Conservation (phyloP, 176 grass and related monocot genomes). For the Guadua angustifolia region DNA sequence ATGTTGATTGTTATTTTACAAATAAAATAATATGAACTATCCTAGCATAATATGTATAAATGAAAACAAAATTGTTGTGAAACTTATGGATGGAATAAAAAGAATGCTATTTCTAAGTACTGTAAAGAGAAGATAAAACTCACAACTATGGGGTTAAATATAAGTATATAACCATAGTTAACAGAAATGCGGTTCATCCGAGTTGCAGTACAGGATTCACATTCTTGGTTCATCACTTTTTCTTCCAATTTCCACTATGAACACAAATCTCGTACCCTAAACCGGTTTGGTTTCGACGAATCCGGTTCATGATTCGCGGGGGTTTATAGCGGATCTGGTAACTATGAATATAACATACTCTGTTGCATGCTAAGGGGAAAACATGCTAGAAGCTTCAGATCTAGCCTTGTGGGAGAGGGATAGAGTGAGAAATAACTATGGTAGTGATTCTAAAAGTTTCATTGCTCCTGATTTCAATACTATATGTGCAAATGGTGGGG, state of each 20-base stretch:
- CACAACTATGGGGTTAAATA: neutral
- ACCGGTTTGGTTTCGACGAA: too few relatives aligned
- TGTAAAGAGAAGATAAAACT: neutral
- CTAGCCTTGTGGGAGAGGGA: constrained; percentile 29
- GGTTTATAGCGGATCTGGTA: too few relatives aligned
- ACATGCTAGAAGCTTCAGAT: constrained; percentile 11
- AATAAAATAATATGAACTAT: constrained; percentile 1
- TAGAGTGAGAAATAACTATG: neutral
- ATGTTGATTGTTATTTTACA: constrained; percentile 27
- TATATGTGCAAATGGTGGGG: neutral
- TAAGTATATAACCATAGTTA: too few relatives aligned
- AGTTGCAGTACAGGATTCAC: too few relatives aligned
- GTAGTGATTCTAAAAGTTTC: neutral
- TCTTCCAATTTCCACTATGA: too few relatives aligned
- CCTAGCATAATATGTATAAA: neutral
- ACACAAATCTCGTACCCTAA: too few relatives aligned
- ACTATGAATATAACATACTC: neutral
- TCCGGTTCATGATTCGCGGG: too few relatives aligned
- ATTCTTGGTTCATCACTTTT: too few relatives aligned
- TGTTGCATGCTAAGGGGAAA: neutral
- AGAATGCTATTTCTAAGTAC: constrained; percentile 6
- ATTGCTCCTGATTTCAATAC: neutral
- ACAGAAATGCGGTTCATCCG: too few relatives aligned
- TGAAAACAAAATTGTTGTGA: neutral
- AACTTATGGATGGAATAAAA: neutral